A percentile compares a stretch with the other conserved stretches of the same genome.
Evolutionary conservation across 78 protist species (phyloP).

Genomic region (Mantamonas sphyraenae): DNA sequence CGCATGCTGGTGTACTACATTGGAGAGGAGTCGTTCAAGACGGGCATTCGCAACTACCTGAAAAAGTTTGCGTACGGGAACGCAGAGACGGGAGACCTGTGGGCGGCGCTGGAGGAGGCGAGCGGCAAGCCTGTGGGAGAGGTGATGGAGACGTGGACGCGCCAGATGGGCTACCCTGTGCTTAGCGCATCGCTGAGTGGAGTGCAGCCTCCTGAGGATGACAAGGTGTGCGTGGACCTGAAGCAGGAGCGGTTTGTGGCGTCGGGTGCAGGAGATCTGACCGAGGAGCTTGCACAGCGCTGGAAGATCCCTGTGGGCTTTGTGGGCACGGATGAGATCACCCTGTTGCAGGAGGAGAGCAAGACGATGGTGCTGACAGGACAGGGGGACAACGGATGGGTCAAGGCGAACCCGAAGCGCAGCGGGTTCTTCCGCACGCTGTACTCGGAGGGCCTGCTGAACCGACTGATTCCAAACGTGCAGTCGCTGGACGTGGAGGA

Average conservation of each 20-base stretch:
- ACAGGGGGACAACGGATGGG: no score
- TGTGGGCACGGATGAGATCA: no score
- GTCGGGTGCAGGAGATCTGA: neutral
- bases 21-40: constrained; percentile 70
- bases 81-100: constrained; percentile 72
- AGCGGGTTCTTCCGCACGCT: constrained; percentile 62
- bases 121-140: constrained; percentile 37
- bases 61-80: constrained; percentile 37
- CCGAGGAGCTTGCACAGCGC: neutral
- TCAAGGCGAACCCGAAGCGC: constrained; percentile 72
- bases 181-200: constrained; percentile 33
- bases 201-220: no score
- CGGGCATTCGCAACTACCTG: constrained; percentile 64
- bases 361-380: neutral
- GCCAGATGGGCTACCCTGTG: constrained; percentile 73
- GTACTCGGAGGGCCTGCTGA: constrained; percentile 23
- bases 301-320: neutral
- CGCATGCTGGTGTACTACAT: constrained; percentile 60
- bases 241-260: constrained; percentile 24
- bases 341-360: no score
- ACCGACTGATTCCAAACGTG: neutral
- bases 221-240: neutral
- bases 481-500: constrained; percentile 5
- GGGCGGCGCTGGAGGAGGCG: constrained; percentile 55
- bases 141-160: constrained; percentile 67